These are phyloP conservation scores for Colletotrichum sp. DNA, from an alignment of 2,329 filamentous ascomycete species.

Conservation along the genomic window DNA sequence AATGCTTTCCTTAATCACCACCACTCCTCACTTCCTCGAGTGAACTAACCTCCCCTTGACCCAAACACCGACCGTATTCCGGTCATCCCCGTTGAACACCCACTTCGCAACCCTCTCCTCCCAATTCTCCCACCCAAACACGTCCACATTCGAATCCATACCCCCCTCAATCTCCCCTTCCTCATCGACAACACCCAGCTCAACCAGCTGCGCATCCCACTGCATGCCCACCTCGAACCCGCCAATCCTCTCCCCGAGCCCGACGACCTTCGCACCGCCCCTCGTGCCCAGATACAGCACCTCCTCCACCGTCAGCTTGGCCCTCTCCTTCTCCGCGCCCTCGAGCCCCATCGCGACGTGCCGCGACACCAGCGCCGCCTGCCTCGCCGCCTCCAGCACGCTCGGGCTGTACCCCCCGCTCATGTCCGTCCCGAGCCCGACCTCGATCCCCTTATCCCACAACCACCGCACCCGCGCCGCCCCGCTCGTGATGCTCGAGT, in stretches of 20 bases:
- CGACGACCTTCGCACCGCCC: slow-evolving; percentile 85
- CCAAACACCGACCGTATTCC: slow-evolving; percentile 90
- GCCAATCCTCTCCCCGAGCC: slow-evolving; percentile 74
- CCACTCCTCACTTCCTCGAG: slow-evolving; percentile 37
- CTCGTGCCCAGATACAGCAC: slow-evolving; percentile 84
- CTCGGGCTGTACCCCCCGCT: slow-evolving; percentile 85
- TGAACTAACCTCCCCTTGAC: slow-evolving; percentile 86
- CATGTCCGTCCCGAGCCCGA: slow-evolving; percentile 91
- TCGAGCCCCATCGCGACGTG: slow-evolving; percentile 65
- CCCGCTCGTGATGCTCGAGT: slow-evolving; percentile 82
- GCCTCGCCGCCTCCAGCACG: slow-evolving; percentile 82
- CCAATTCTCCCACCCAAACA: slow-evolving; percentile 94
- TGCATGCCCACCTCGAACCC: slow-evolving; percentile 86
- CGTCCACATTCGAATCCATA: slow-evolving; percentile 71
- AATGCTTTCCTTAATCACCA: not conserved
- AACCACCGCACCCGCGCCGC: slow-evolving; percentile 77
- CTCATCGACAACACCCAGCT: slow-evolving; percentile 57
- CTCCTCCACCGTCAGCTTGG: slow-evolving; percentile 83
- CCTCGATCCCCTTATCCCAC: slow-evolving; percentile 74
- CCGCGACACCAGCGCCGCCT: slow-evolving; percentile 80
- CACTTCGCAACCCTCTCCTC: slow-evolving; percentile 89
- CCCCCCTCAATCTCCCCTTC: slow-evolving; percentile 42
- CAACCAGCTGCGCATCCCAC: slow-evolving; percentile 88
- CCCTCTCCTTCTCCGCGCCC: slow-evolving; percentile 45
- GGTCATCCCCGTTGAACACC: slow-evolving; percentile 91